phyloP scores from a whole-genome alignment of 208 protist species.

The Naegleria lovaniensis region DNA sequence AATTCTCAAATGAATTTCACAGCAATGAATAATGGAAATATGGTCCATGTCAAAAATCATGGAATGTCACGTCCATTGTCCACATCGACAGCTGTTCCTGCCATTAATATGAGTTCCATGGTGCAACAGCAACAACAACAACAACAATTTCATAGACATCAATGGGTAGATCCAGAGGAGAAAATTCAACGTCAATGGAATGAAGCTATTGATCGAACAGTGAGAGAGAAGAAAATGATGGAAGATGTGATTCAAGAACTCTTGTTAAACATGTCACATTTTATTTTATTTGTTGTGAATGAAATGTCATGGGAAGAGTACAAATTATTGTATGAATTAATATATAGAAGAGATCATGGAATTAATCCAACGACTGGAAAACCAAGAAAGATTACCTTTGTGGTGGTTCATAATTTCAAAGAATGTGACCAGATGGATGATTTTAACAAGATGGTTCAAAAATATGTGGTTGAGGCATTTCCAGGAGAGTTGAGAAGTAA shows the following conservation, averaged over 20 bases:
- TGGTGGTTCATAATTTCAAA: not conserved
- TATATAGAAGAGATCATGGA: not conserved
- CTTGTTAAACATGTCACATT: not conserved
- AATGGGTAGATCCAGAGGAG: not conserved
- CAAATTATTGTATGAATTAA: not conserved
- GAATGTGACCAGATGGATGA: not conserved
- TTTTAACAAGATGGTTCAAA: not conserved
- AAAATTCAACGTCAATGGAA: not conserved
- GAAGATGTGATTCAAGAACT: not conserved
- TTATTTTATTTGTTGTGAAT: not conserved
- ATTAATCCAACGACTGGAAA: not conserved
- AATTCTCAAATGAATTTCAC: not conserved
- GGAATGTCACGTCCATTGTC: not conserved
- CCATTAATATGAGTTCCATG: not conserved
- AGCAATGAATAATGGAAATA: not conserved
- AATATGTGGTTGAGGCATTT: not conserved
- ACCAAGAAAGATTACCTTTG: not conserved
- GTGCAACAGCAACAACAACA: not conserved
- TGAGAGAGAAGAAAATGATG: not conserved
- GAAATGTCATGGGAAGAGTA: conserved; percentile 1
- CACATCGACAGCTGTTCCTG: not conserved
- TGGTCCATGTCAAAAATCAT: too few species aligned
- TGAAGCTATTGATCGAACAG: not conserved
- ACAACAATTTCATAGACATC: not conserved
- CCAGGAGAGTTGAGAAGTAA: conserved; percentile 1